phyloP scores from a whole-genome alignment of 768 basidiomycete genomes.

The Multifurca ochricompacta region DNA sequence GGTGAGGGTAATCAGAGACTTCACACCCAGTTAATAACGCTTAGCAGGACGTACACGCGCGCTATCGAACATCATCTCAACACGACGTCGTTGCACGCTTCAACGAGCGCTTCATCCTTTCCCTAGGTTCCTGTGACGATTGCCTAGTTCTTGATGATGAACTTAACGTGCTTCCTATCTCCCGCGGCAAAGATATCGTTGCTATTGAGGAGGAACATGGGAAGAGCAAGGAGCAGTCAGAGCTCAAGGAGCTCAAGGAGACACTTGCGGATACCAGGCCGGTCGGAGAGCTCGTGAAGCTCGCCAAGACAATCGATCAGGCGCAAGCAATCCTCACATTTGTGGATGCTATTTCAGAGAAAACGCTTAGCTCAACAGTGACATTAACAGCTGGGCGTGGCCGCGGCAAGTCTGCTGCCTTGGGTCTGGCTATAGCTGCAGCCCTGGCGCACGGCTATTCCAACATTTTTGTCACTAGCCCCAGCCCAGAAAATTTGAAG shows the following conservation, averaged over 20 bases:
- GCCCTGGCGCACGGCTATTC: conserved; percentile 91
- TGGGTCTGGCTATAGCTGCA: conserved; percentile 91
- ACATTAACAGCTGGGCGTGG: conserved; percentile 93
- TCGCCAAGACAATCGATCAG: conserved; percentile 90
- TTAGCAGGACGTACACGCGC: conserved; percentile 85
- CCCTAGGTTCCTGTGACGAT: conserved; percentile 86
- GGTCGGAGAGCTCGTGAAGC: conserved; percentile 80
- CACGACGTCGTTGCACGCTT: conserved; percentile 88
- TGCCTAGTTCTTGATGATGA: conserved; percentile 96
- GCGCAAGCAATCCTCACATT: conserved; percentile 92
- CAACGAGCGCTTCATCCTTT: conserved; percentile 98
- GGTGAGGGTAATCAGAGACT: conserved; percentile 29
- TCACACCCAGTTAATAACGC: background rate
- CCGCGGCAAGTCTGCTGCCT: conserved; percentile 91
- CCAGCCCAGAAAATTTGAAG: conserved; percentile 94
- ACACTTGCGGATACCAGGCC: conserved; percentile 77
- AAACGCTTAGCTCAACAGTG: conserved; percentile 89
- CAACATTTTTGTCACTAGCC: conserved; percentile 97
- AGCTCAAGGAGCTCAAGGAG: conserved; percentile 72
- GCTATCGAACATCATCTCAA: conserved; percentile 89
- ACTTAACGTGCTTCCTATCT: conserved; percentile 93
- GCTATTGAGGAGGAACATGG: conserved; percentile 47
- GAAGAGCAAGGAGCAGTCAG: conserved; percentile 46
- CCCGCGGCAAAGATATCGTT: conserved; percentile 86
- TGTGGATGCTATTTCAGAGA: conserved; percentile 87